These are phyloP conservation scores for Protomyces gravidus DNA, from an alignment of 1,139 yeast species.

Conservation along the genomic window DNA sequence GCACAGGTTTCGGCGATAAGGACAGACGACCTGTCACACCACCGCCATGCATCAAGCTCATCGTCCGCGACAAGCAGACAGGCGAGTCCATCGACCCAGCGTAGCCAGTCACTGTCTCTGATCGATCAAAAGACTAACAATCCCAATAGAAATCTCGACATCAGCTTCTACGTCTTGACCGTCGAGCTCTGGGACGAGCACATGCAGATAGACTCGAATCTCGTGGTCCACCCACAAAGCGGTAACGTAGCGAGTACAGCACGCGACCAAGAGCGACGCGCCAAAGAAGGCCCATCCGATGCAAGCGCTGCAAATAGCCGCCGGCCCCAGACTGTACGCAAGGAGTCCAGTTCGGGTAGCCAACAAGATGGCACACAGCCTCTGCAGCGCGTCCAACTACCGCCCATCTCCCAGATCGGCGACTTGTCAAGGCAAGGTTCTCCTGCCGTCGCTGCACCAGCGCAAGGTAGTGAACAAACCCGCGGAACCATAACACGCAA, in stretches of 20 bases:
- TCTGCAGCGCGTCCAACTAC: background rate
- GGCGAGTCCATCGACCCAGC: slow-evolving; percentile 35
- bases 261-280: background rate
- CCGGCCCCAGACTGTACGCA: background rate
- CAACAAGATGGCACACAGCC: background rate
- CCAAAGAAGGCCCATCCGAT: background rate
- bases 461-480: background rate
- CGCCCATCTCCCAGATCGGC: background rate
- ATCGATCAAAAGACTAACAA: background rate
- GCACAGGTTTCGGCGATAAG: slow-evolving; percentile 22
- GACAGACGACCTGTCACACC: slow-evolving; percentile 48
- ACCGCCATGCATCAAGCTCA: slow-evolving; percentile 45
- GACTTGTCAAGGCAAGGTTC: background rate
- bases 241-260: background rate
- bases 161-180: slow-evolving; percentile 40
- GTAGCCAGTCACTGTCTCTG: slow-evolving; percentile 3
- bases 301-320: background rate
- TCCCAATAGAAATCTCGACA: slow-evolving; percentile 36
- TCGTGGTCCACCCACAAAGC: slow-evolving; percentile 34
- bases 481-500: slow-evolving; percentile 41
- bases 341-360: too few species aligned
- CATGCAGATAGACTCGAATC: slow-evolving; percentile 40
- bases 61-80: slow-evolving; percentile 39
- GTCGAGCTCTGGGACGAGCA: slow-evolving; percentile 46
- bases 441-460: background rate